Base-by-base conservation (phyloP, 768 basidiomycete species). In the Tylopilus sp. region DNA sequence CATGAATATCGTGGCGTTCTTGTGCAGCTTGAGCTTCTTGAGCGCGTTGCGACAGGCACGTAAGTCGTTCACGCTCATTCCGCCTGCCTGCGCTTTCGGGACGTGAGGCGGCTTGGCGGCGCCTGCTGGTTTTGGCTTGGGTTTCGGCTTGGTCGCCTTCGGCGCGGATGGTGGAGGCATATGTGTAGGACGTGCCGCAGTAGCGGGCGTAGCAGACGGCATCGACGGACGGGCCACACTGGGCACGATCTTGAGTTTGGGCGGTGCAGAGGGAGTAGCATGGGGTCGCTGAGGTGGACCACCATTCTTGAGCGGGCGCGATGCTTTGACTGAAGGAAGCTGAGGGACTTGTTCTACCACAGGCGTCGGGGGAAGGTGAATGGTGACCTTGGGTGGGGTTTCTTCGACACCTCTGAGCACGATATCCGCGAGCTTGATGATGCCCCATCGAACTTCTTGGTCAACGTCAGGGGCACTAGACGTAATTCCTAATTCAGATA, bases 361-460 rank as follows among this genome's bases (percentile, higher is more conserved):
- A 13, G 93, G 91, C 2, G 89, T 91, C 23, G 80, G 73, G 8
- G 82, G 79, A 47, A 94, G 81, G 58, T 91, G 88, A 44, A 95
- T 84, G 41, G 83, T 89, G 55, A 95, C 85, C 51, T 91, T 93
- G 1, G 95, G 95, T 6, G 88, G 75, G 2, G 83, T 78, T 69
- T 98, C 95, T 51, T 91, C 84, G 3, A 83, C 74, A 21, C 91
- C 88, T 46, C 86, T 83, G 58, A 95, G 85, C 39, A 93, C 79
- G 18, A 95, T 76, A 60, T 98, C 95, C 6, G 91, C 91, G 21
- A 97, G 74, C 69, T 98, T 98, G 61, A 98, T 76, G 44, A 95
- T 73, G 57, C 87, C 91, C 83, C 92, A 91, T 41, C 94, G 86
- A 36, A 95, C 88, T 71, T 95, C 90, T 61, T 90, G 79, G 66